Evolutionary conservation across 768 basidiomycete species (phyloP), one percentile per base, ranked within the genome.

Genomic region (Mycena sanguinolenta): DNA sequence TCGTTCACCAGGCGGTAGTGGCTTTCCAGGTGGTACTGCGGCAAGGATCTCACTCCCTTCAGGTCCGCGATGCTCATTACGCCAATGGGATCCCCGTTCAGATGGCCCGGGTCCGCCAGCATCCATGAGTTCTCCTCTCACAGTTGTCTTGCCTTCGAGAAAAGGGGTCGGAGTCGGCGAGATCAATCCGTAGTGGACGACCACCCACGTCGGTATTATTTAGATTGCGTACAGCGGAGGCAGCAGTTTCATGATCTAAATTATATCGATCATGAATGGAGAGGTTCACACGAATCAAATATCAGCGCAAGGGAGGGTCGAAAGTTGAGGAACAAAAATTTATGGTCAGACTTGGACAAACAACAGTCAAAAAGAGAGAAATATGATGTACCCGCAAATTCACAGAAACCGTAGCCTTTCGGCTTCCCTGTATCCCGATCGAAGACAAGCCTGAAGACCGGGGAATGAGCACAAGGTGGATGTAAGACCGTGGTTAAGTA

Each of bases 361-460:
- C 64, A 77, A 69, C 54, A 44, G 69, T 73, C 71, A 78, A 62
- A n/a, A 77, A 75, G 65, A 75, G 30, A 78, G 74, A 77, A 78
- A 82, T 77, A n/a, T 80, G 77, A 85, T 86, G 84, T 88, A 95
- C 94, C 95, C 74, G 92, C 89, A 76, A 95, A 96, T 88, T 96
- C 95, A 85, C 95, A 95, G 77, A 95, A 95, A 25, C 95, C 96
- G 80, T 96, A 97, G 32, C 96, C 96, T 82, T 92, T 92, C 59
- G 96, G 95, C 79, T 97, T 97, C 63, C 95, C 95, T n/a, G 95
- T 96, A 67, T 95, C 95, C 77, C 95, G 86, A 84, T 96, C 95
- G 81, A 93, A 95, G 55, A 95, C 94, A 57, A 96, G 86, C 79
- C 95, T 96, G 74, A 70, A 63, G 66, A 74, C 50, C 30, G 23